A percentile compares a stretch with the other conserved stretches of the same genome.
Conservation (phyloP, 768 basidiomycete species). For the Astraeus odoratus region DNA sequence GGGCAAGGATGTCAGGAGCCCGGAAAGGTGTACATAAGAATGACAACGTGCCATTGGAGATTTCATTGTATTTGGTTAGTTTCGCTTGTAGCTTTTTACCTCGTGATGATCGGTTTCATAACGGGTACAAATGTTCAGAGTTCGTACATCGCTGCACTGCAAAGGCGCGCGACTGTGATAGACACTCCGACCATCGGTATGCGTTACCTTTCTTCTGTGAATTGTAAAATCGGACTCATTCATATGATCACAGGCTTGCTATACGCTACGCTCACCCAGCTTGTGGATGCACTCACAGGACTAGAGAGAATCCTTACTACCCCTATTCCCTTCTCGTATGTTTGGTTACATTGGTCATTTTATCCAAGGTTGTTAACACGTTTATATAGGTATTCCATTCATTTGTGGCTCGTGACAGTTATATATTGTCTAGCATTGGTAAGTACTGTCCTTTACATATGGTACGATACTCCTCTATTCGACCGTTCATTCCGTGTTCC, state of each 20-base stretch:
- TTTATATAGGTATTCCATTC: constrained; percentile 51
- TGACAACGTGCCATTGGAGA: constrained; percentile 60
- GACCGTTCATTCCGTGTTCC: not conserved
- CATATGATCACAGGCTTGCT: constrained; percentile 34
- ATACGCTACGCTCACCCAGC: constrained; percentile 40
- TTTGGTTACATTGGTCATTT: not conserved
- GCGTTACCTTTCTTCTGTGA: constrained; percentile 13
- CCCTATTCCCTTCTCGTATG: constrained; percentile 72
- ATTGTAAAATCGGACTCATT: not conserved
- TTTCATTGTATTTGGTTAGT: constrained; percentile 59
- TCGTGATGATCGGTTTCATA: constrained; percentile 1
- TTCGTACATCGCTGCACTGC: constrained; percentile 58
- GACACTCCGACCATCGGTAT: constrained; percentile 59
- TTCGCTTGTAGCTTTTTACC: not conserved
- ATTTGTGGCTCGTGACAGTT: constrained; percentile 59
- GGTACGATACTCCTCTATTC: not conserved
- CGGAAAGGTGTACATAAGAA: constrained; percentile 1
- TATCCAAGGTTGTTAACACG: not conserved
- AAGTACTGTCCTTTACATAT: not conserved
- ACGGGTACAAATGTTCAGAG: constrained; percentile 35
- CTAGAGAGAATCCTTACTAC: constrained; percentile 70
- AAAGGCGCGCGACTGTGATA: constrained; percentile 39
- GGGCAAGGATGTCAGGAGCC: constrained; percentile 41
- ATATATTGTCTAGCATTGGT: constrained; percentile 59
- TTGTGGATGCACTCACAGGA: constrained; percentile 61